phyloP scores from a whole-genome alignment of 2,329 filamentous ascomycete genomes.

The Ascochyta pisi region DNA sequence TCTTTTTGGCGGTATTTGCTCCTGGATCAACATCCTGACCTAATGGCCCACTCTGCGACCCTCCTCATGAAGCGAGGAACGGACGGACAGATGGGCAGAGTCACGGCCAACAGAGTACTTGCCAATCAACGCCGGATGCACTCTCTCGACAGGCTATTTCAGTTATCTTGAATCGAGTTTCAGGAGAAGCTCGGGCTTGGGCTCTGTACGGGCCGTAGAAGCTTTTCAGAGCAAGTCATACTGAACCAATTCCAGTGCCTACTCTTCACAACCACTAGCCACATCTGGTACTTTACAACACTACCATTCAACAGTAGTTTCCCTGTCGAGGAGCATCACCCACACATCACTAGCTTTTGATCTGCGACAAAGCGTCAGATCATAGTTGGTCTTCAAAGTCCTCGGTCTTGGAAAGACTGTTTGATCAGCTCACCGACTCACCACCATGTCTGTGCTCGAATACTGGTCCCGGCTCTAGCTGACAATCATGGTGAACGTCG shows the following conservation, averaged over 20 bases:
- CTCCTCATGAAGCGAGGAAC: constrained; percentile 25
- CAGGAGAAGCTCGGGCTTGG: constrained; percentile 39
- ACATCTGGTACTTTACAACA: background rate
- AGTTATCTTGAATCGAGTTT: background rate
- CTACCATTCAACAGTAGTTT: background rate
- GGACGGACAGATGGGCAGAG: constrained; percentile 16
- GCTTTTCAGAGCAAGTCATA: background rate
- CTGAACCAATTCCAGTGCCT: background rate
- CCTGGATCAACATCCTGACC: constrained; percentile 19
- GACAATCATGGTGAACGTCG: background rate
- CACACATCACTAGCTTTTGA: background rate
- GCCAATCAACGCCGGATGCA: background rate
- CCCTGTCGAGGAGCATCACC: background rate
- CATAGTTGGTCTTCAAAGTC: background rate
- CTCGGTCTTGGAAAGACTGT: constrained; percentile 2
- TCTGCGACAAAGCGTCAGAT: constrained; percentile 7
- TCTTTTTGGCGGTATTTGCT: constrained; percentile 25
- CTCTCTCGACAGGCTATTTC: constrained; percentile 1
- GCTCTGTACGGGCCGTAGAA: background rate
- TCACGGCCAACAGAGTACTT: constrained; percentile 19
- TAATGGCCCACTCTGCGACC: constrained; percentile 32
- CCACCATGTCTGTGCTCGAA: constrained; percentile 3
- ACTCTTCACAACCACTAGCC: background rate
- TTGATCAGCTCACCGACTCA: background rate
- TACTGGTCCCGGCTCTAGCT: background rate